Conservation (phyloP, 2,329 filamentous ascomycete genomes). For the Chalara sp. region DNA sequence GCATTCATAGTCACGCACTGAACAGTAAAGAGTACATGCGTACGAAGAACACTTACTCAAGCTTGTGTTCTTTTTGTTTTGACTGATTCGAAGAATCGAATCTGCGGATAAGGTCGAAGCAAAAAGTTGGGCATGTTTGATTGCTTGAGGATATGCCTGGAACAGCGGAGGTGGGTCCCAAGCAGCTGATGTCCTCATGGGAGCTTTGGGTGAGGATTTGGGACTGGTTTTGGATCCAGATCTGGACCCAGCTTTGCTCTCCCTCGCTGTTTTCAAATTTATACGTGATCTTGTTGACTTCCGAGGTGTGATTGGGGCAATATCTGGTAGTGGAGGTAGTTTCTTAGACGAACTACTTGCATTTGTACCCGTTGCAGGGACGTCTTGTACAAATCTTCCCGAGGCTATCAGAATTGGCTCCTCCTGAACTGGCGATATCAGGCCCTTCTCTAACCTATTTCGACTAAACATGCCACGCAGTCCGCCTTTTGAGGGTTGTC, state of each 20-base stretch:
- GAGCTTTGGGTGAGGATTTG: conserved; percentile 13
- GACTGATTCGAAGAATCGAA: conserved; percentile 52
- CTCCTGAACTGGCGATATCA: conserved; percentile 13
- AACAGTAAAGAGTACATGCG: too few relatives aligned
- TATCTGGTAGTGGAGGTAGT: background rate
- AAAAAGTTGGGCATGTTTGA: conserved; percentile 66
- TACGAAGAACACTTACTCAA: background rate
- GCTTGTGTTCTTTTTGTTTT: conserved; percentile 44
- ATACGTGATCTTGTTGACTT: conserved; percentile 14
- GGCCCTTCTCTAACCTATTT: conserved; percentile 18
- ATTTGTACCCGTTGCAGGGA: conserved; percentile 8
- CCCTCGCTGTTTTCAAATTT: conserved; percentile 16
- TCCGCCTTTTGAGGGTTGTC: conserved; percentile 21
- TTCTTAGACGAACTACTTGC: conserved; percentile 11
- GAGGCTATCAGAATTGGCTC: conserved; percentile 6
- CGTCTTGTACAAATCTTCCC: conserved; percentile 9
- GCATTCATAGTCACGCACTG: too few relatives aligned
- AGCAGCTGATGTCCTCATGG: conserved; percentile 17
- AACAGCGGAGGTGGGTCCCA: conserved; percentile 75
- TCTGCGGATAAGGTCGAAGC: conserved; percentile 64
- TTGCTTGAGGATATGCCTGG: conserved; percentile 78
- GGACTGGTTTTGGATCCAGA: conserved; percentile 10
- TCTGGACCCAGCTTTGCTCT: conserved; percentile 13
- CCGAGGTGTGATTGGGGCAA: conserved; percentile 11
- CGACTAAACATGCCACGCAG: conserved; percentile 24